These are phyloP conservation scores for Boletus speciosus DNA, from an alignment of 768 basidiomycete species.

Conservation along the genomic window DNA sequence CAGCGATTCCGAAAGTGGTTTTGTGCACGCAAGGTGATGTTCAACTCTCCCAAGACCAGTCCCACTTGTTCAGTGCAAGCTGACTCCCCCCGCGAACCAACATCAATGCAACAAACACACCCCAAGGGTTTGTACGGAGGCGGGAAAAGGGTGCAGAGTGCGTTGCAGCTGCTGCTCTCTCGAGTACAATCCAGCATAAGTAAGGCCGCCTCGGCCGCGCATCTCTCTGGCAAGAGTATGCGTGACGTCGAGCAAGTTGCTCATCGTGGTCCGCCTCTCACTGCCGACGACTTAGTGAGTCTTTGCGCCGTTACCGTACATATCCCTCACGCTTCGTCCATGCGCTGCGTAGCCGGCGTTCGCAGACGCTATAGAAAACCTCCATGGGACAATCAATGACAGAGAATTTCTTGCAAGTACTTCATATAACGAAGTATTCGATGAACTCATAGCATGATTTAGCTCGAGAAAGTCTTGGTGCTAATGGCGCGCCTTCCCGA, in stretches of 20 bases:
- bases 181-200: conserved; percentile 4
- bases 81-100: background rate
- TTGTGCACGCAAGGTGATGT: background rate
- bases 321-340: background rate
- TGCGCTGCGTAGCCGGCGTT: conserved; percentile 41
- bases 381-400: conserved; percentile 49
- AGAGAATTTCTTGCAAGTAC: conserved; percentile 54
- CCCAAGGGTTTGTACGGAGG: background rate
- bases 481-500: conserved; percentile 54
- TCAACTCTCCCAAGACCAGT: background rate
- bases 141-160: conserved; percentile 1
- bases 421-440: background rate
- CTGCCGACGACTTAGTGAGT: conserved; percentile 28
- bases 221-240: conserved; percentile 15
- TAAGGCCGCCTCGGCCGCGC: background rate
- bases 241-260: conserved; percentile 29
- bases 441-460: conserved; percentile 4
- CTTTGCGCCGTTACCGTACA: background rate
- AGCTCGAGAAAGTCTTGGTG: conserved; percentile 63
- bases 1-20: background rate
- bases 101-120: conserved; percentile 5
- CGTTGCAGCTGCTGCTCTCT: conserved; percentile 15
- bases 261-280: conserved; percentile 25
- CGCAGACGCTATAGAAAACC: conserved; percentile 44
- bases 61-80: background rate